Conservation (phyloP, 1,284 basidiomycete species). For the Rhodotorula glutinis region DNA sequence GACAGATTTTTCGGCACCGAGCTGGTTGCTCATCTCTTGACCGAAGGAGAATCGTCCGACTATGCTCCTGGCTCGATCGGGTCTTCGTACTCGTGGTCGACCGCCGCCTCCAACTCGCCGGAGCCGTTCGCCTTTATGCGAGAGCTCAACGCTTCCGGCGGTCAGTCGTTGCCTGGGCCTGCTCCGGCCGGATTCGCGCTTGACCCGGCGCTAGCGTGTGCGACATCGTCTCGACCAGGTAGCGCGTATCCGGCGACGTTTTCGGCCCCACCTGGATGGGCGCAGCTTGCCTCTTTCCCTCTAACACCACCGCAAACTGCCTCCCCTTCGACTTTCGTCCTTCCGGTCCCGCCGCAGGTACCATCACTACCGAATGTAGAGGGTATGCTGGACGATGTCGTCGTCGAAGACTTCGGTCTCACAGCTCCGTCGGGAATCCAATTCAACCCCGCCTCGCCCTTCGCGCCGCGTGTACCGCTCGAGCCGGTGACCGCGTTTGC, state of each 20-base stretch:
- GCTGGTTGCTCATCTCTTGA: too few relatives aligned
- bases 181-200: background rate
- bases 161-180: background rate
- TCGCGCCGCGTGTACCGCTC: background rate
- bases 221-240: background rate
- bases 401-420: background rate
- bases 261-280: too few relatives aligned
- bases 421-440: background rate
- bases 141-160: conserved; percentile 8
- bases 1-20: too few relatives aligned
- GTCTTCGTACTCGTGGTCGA: too few relatives aligned
- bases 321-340: background rate
- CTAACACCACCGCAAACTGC: background rate
- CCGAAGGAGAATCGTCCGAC: too few relatives aligned
- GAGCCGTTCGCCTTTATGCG: conserved; percentile 10
- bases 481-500: background rate
- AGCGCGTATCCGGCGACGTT: background rate
- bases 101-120: background rate
- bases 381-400: background rate
- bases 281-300: background rate
- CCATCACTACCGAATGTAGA: background rate
- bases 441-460: conserved; percentile 1
- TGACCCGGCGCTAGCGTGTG: conserved; percentile 6
- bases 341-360: background rate
- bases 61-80: too few relatives aligned